A percentile compares a stretch with the other conserved stretches of the same genome.
Conservation (phyloP, 2,329 filamentous ascomycete species). For the Ophiostoma sp. region DNA sequence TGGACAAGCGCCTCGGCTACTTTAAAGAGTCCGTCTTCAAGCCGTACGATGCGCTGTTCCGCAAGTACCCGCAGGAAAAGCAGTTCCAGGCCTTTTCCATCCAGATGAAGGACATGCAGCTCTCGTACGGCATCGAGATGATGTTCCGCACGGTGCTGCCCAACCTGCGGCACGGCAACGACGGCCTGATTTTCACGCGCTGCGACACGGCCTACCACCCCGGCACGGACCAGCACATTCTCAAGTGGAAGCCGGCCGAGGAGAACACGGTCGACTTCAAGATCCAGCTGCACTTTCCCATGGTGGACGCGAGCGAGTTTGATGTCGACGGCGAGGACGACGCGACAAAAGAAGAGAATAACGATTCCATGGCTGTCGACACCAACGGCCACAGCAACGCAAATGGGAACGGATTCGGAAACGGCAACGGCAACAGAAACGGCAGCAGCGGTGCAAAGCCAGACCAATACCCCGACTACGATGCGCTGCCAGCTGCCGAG, state of each 20-base stretch:
- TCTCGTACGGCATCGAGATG: conserved; percentile 81
- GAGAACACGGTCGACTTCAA: conserved; percentile 96
- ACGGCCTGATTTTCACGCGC: conserved; percentile 97
- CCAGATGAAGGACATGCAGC: conserved; percentile 83
- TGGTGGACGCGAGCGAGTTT: conserved; percentile 62
- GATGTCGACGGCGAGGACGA: conserved; percentile 41
- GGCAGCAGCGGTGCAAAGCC: conserved; percentile 49
- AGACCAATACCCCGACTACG: conserved; percentile 66
- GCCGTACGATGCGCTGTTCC: conserved; percentile 61
- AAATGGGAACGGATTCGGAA: neutral
- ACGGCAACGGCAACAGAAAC: neutral
- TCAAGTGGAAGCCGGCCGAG: conserved; percentile 95
- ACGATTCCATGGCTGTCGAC: conserved; percentile 49
- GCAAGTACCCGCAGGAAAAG: conserved; percentile 63
- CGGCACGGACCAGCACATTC: conserved; percentile 86
- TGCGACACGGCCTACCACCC: conserved; percentile 77
- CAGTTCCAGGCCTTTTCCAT: conserved; percentile 71
- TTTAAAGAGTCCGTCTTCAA: conserved; percentile 72
- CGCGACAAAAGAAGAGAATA: conserved; percentile 55
- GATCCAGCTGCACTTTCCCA: conserved; percentile 67
- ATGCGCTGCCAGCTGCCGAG: conserved; percentile 65
- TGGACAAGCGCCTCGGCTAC: conserved; percentile 85
- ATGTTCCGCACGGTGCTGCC: conserved; percentile 89
- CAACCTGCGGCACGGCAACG: conserved; percentile 82
- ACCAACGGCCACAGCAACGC: neutral